phyloP scores from a whole-genome alignment of 2,329 filamentous ascomycete species.

The Monosporascus sp. region DNA sequence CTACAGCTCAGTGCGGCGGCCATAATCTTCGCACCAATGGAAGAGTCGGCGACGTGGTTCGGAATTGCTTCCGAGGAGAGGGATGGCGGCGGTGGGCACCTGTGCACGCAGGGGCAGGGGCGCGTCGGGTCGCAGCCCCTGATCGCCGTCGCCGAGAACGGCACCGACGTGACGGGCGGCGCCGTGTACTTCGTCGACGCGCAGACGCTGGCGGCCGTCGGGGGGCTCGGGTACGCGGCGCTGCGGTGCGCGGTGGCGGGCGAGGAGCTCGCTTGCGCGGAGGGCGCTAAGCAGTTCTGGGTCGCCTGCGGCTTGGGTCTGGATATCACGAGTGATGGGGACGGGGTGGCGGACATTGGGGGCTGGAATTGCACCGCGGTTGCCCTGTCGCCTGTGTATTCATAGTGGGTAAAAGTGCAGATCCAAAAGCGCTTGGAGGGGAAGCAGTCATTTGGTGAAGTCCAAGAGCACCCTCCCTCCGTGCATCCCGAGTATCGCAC shows the following conservation, averaged over 20 bases:
- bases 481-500: too few relatives aligned
- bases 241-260: slow-evolving; percentile 12
- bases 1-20: slow-evolving; percentile 20
- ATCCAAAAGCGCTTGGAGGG: background rate
- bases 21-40: slow-evolving; percentile 19
- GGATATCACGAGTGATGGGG: slow-evolving; percentile 18
- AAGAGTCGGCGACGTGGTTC: slow-evolving; percentile 15
- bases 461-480: too few relatives aligned
- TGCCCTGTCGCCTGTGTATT: slow-evolving; percentile 12
- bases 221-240: slow-evolving; percentile 15
- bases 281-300: slow-evolving; percentile 18
- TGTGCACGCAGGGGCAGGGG: slow-evolving; percentile 21
- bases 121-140: slow-evolving; percentile 10
- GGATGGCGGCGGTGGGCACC: slow-evolving; percentile 14
- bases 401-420: background rate
- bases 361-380: slow-evolving; percentile 21
- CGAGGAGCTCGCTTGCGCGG: slow-evolving; percentile 13
- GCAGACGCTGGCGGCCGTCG: slow-evolving; percentile 13
- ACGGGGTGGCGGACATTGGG: slow-evolving; percentile 18
- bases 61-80: slow-evolving; percentile 7
- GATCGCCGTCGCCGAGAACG: slow-evolving; percentile 21
- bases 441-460: too few relatives aligned
- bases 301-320: slow-evolving; percentile 25
- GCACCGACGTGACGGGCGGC: slow-evolving; percentile 12
- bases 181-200: slow-evolving; percentile 22